Conservation (phyloP, 331 rosid genomes). For the Malus hybrid region DNA sequence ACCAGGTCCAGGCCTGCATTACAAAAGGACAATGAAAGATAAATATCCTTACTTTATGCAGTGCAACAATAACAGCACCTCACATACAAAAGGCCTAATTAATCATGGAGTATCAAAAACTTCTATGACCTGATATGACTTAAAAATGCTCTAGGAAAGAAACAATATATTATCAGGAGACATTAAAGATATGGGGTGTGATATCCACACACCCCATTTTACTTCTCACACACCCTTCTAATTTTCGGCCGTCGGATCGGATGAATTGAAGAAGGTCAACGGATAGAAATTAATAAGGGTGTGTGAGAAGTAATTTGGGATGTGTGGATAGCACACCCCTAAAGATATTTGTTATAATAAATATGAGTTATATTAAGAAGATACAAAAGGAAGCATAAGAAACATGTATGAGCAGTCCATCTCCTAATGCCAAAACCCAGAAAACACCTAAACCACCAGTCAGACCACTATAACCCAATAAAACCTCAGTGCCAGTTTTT, state of each 20-base stretch:
- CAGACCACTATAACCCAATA: neutral
- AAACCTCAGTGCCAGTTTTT: neutral
- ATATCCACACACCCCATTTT: too few relatives aligned
- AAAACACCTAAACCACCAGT: neutral
- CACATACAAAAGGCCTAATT: neutral
- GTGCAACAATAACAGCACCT: neutral
- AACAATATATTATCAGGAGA: neutral
- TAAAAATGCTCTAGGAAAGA: neutral
- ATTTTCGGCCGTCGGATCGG: too few relatives aligned
- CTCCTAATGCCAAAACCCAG: neutral
- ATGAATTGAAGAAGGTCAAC: too few relatives aligned
- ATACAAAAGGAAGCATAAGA: neutral
- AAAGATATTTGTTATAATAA: neutral
- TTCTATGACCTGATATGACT: neutral
- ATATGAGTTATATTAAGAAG: neutral
- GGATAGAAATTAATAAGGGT: too few relatives aligned
- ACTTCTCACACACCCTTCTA: too few relatives aligned
- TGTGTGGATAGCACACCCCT: too few relatives aligned
- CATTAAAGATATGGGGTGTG: neutral
- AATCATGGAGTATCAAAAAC: neutral
- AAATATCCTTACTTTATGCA: neutral
- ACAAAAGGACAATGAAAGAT: neutral
- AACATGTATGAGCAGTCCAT: neutral
- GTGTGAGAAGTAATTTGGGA: too few relatives aligned
- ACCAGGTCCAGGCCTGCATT: conserved; percentile 40